Conservation (phyloP, 2,329 filamentous ascomycete genomes). For the Colletotrichum liriopes region DNA sequence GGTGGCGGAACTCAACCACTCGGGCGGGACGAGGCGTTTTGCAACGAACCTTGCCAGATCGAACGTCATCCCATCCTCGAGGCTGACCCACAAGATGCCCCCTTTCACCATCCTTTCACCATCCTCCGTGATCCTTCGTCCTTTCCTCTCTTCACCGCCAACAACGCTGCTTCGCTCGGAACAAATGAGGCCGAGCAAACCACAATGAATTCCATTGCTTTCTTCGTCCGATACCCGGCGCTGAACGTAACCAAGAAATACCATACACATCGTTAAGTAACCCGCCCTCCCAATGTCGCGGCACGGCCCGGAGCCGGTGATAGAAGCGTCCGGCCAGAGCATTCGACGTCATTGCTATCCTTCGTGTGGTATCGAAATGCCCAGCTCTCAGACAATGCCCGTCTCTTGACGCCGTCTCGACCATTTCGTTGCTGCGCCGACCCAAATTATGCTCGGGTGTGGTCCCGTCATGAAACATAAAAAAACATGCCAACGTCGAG, state of each 20-base stretch:
- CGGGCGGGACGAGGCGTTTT: slow-evolving; percentile 10
- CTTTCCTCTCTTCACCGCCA: not conserved
- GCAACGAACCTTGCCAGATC: slow-evolving; percentile 10
- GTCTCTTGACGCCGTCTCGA: slow-evolving; percentile 58
- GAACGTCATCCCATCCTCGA: slow-evolving; percentile 23
- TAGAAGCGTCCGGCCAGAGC: slow-evolving; percentile 37
- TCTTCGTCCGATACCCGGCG: slow-evolving; percentile 22
- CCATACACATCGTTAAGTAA: slow-evolving; percentile 41
- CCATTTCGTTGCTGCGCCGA: slow-evolving; percentile 66
- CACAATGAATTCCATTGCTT: slow-evolving; percentile 37
- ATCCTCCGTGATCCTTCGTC: not conserved
- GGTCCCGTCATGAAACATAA: slow-evolving; percentile 37
- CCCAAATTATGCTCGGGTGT: slow-evolving; percentile 60
- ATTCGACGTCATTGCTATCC: slow-evolving; percentile 40
- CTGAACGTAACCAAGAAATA: slow-evolving; percentile 21
- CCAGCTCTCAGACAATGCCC: slow-evolving; percentile 43
- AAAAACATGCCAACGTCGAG: slow-evolving; percentile 23
- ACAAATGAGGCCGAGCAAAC: slow-evolving; percentile 16
- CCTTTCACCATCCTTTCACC: too few relatives aligned
- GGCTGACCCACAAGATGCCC: slow-evolving; percentile 7
- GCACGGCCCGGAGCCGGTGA: slow-evolving; percentile 36
- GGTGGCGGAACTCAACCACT: slow-evolving; percentile 26
- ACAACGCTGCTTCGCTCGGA: slow-evolving; percentile 3
- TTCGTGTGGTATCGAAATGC: slow-evolving; percentile 44
- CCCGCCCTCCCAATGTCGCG: slow-evolving; percentile 36